phyloP scores from a whole-genome alignment of 495 filamentous ascomycete species.

The Neurospora terricola region DNA sequence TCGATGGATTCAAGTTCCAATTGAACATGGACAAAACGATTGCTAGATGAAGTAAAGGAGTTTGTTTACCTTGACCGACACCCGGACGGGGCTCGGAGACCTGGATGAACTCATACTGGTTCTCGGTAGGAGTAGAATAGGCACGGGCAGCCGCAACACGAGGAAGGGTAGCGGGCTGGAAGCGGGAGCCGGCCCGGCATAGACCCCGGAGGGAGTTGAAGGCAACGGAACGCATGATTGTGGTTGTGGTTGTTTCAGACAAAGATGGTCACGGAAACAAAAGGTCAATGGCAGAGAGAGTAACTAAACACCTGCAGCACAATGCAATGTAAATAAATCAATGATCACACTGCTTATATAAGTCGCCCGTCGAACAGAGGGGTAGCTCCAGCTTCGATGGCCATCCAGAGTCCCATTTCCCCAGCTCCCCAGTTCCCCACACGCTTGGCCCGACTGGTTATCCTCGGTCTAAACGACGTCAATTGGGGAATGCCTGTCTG shows the following conservation, averaged over 20 bases:
- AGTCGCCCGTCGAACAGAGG: background rate
- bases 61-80: slow-evolving; percentile 67
- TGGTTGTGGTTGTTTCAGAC: background rate
- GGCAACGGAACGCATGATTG: slow-evolving; percentile 2
- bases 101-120: slow-evolving; percentile 66
- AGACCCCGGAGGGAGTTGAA: slow-evolving; percentile 51
- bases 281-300: background rate
- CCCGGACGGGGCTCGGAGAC: slow-evolving; percentile 75
- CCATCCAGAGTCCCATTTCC: background rate
- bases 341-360: background rate
- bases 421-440: background rate
- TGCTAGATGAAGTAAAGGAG: background rate
- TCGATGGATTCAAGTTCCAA: background rate
- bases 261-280: background rate
- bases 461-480: background rate
- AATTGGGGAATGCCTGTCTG: background rate
- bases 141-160: slow-evolving; percentile 38
- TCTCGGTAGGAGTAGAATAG: slow-evolving; percentile 17
- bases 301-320: background rate
- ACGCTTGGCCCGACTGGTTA: background rate
- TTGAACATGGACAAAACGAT: background rate
- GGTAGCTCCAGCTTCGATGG: background rate
- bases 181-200: slow-evolving; percentile 50
- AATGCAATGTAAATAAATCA: background rate
- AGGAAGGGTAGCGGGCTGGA: slow-evolving; percentile 33